Conservation (phyloP, 1,284 basidiomycete genomes). For the Testicularia cyperi region DNA sequence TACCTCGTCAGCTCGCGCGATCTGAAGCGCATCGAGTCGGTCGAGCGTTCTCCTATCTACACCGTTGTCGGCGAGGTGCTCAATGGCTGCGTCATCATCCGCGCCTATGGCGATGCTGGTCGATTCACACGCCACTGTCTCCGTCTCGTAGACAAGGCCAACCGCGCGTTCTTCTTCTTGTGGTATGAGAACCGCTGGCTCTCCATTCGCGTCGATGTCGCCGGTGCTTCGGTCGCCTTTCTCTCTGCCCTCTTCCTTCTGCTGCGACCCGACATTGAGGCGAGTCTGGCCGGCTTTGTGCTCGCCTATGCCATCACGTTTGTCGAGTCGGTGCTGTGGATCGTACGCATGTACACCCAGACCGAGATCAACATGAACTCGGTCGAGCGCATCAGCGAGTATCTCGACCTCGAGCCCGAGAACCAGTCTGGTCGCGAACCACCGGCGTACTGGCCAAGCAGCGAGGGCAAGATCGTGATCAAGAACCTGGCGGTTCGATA, state of each 20-base stretch:
- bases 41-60: slow-evolving; percentile 58
- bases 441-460: slow-evolving; percentile 59
- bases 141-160: slow-evolving; percentile 63
- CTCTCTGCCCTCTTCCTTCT: slow-evolving; percentile 65
- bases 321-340: slow-evolving; percentile 69
- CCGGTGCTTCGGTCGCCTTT: slow-evolving; percentile 53
- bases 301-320: slow-evolving; percentile 56
- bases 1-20: slow-evolving; percentile 58
- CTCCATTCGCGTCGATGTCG: slow-evolving; percentile 56
- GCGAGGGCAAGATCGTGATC: slow-evolving; percentile 51
- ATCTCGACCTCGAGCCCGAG: slow-evolving; percentile 51
- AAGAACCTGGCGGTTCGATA: slow-evolving; percentile 57
- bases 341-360: slow-evolving; percentile 51
- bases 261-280: slow-evolving; percentile 50
- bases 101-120: slow-evolving; percentile 80
- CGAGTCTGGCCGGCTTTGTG: slow-evolving; percentile 54
- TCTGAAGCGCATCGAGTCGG: slow-evolving; percentile 58
- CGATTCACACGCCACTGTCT: slow-evolving; percentile 68
- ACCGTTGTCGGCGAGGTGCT: slow-evolving; percentile 67
- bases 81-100: slow-evolving; percentile 76
- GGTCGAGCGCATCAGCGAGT: slow-evolving; percentile 59
- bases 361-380: slow-evolving; percentile 61
- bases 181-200: slow-evolving; percentile 67
- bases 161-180: slow-evolving; percentile 57
- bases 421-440: slow-evolving; percentile 45